Conservation (phyloP, 2,329 filamentous ascomycete species). For the Neophaeococcomyces mojaviensis region DNA sequence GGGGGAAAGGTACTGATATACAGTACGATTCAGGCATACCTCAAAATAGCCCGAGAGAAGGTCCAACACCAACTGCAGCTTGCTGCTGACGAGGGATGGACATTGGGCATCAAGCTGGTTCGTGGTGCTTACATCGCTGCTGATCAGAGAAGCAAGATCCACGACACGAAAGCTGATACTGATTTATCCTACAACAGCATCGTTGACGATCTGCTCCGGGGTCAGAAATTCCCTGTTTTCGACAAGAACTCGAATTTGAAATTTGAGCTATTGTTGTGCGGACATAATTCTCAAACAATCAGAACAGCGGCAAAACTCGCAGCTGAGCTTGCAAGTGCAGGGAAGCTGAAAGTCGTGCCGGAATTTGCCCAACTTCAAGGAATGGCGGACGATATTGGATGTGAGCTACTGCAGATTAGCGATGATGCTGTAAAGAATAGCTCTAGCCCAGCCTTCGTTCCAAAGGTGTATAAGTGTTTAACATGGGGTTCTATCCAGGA, state of each 20-base stretch:
- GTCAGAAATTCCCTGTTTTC: slow-evolving; percentile 26
- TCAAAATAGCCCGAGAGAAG: slow-evolving; percentile 41
- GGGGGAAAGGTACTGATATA: slow-evolving; percentile 37
- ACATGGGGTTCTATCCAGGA: slow-evolving; percentile 54
- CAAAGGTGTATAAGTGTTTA: slow-evolving; percentile 51
- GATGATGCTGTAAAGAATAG: slow-evolving; percentile 19
- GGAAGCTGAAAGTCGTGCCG: slow-evolving; percentile 39
- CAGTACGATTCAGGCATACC: slow-evolving; percentile 47
- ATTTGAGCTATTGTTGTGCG: slow-evolving; percentile 51
- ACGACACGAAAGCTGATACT: slow-evolving; percentile 41
- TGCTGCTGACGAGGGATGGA: slow-evolving; percentile 42
- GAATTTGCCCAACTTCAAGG: slow-evolving; percentile 78
- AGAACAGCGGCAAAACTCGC: slow-evolving; percentile 42
- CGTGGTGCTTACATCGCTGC: slow-evolving; percentile 47
- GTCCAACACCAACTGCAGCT: slow-evolving; percentile 39
- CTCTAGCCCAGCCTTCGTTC: slow-evolving; percentile 22
- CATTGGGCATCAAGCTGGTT: slow-evolving; percentile 46
- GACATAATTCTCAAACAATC: slow-evolving; percentile 51
- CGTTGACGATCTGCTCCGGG: slow-evolving; percentile 45
- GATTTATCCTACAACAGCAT: slow-evolving; percentile 50
- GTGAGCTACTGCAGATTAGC: slow-evolving; percentile 37
- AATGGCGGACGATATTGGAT: slow-evolving; percentile 89
- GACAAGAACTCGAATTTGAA: slow-evolving; percentile 34
- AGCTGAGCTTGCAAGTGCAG: slow-evolving; percentile 38
- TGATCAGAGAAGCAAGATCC: slow-evolving; percentile 40